Base-by-base conservation (phyloP, 176 grass and related monocot genomes). In the Urochloa ruziziensis region DNA sequence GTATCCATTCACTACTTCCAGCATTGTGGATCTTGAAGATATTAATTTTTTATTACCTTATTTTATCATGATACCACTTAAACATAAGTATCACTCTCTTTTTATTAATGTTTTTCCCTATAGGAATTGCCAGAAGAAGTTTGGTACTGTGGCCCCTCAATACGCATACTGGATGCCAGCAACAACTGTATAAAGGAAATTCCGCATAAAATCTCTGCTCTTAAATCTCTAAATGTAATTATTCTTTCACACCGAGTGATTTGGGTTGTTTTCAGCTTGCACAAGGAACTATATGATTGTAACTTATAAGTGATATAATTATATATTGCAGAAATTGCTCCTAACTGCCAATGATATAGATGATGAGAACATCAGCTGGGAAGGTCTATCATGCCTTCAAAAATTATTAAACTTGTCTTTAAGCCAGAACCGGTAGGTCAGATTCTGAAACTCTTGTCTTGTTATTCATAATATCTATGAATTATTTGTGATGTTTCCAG, bases 61-160 rank as follows among this genome's bases (percentile, higher is more conserved):
- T 62, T 69, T n/a, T n/a, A 0, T 6, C 47, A 37, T 66, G 13
- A 48, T 47, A 13, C 6, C 10, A 28, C 61, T 61, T 29, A 4
- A 23, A 68, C 70, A 70, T 30, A 67, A 24, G 64, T 75, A 62
- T 12, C 25, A 73, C 7, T 81, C 83, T 56, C 72, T 39, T 30
- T 40, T 21, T 67, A n/a, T 79, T 40, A n/a, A 67, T 35, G 29
- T 78, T 25, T 70, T 37, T 83, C 43, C 21, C 21, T 75, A 44
- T 91, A 98, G 96, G 89, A 23, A 70, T 82, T 98, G 46, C 96
- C 96, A 79, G 91, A 98, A 61, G 96, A 98, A 93, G 87, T 93
- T 51, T 95, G 96, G 96, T 82, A 76, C 42, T 98, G 91, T 90
- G 96, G 91, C 30, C 67, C 81, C 35, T 92, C 92, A 10, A 40